Base-by-base conservation (phyloP, 352 stramenopile genomes). In the Lagenidium sp. region DNA sequence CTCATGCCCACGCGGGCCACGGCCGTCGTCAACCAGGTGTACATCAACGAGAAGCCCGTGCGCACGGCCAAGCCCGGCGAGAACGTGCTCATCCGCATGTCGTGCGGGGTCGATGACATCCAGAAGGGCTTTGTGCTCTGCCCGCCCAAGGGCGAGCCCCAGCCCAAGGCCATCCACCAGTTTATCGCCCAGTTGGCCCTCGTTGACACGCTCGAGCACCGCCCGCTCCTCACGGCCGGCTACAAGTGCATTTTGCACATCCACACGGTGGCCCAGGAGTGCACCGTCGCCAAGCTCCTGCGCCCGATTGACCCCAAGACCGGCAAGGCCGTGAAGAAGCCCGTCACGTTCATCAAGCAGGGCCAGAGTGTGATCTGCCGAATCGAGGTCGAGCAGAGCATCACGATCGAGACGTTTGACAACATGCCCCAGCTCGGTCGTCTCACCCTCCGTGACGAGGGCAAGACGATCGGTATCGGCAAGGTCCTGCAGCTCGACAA, bases 401-500 rank as follows among this genome's bases (percentile, higher is more conserved):
- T 98, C 50, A 97, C 88, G 54, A 66, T 98, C 34, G 96, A 99
- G 52, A 94, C 81, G 6, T 99, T 96, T 53, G 90, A 97, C 5
- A 74, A 82, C 39, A 92, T 97, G 66, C 85, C 87, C 26, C 97
- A 98, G 57, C 73, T 99, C 8, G 97, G 97, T 29, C 77, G 96
- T 48, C 97, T 99, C 56, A 99, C 95, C 32, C 74, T 99, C 29
- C 85, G 96, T 66, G 97, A 98, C 43, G 97, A 99, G 68, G 97
- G 96, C 56, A 98, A 98, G 76, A 99, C 97, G 22, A 98, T 99
- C 50, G 96, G 89, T 23, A 98, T 99, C 62, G 97, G 97, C 18
- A 99, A 98, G 60, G 88, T 99, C 38, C 67, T 96, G 43, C 95
- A 97, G 57, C 78, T 98, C 35, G 72, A 84, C 37, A 82, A 86